These are phyloP conservation scores for Senna siamea DNA, from an alignment of 306 rosid species.

Conservation along the genomic window DNA sequence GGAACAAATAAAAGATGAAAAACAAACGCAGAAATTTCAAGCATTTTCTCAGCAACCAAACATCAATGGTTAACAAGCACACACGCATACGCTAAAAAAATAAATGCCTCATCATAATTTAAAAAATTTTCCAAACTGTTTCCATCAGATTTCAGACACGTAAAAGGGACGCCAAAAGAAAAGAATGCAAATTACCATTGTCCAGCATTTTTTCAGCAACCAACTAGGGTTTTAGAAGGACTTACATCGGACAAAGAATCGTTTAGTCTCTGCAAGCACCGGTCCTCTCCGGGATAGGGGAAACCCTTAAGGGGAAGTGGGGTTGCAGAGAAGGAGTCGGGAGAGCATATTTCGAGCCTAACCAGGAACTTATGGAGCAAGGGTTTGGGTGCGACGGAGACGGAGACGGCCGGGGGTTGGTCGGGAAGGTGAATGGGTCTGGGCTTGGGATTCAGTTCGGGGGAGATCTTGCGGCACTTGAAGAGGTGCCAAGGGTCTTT, in stretches of 20 bases:
- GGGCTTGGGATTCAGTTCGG: constrained; percentile 27
- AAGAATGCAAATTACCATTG: background rate
- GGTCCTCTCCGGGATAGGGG: constrained; percentile 53
- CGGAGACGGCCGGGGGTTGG: constrained; percentile 13
- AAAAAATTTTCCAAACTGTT: background rate
- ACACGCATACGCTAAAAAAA: background rate
- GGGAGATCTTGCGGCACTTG: constrained; percentile 71
- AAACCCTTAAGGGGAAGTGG: constrained; percentile 48
- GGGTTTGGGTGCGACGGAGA: constrained; percentile 1
- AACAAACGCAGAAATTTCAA: background rate
- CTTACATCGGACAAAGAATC: constrained; percentile 57
- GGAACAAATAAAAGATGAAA: background rate
- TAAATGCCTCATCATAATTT: background rate
- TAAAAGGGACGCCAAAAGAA: background rate
- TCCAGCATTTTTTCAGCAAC: background rate
- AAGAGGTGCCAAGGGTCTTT: constrained; percentile 61
- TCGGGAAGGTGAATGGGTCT: background rate
- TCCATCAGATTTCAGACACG: background rate
- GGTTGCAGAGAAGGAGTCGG: constrained; percentile 68
- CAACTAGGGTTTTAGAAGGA: background rate
- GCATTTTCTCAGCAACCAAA: background rate
- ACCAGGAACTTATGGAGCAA: constrained; percentile 53
- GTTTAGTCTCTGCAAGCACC: constrained; percentile 49
- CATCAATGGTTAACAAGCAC: background rate
- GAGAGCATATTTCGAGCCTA: constrained; percentile 76